Percentiles rank a stretch among this genome's conserved stretches.
These are phyloP conservation scores for Neofusicoccum sp. DNA, from an alignment of 2,329 filamentous ascomycete genomes.

Conservation along the genomic window DNA sequence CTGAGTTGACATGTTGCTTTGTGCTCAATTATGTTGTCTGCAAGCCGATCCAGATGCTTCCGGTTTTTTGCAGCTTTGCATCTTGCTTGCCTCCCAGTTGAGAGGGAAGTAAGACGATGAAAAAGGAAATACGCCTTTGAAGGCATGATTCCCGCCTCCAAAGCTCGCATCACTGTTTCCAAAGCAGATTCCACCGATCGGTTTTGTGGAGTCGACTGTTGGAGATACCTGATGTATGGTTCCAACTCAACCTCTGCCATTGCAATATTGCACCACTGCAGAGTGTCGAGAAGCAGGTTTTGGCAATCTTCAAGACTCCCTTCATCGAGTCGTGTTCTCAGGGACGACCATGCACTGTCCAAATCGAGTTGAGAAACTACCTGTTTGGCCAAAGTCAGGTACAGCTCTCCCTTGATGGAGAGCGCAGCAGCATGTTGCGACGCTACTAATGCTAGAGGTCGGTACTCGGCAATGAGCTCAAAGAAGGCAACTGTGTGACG, in stretches of 20 bases:
- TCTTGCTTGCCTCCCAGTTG: neutral
- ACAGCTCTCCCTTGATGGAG: conserved; percentile 17
- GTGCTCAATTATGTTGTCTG: neutral
- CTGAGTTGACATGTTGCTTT: neutral
- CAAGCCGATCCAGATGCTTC: neutral
- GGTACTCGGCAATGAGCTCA: conserved; percentile 17
- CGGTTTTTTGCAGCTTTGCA: neutral
- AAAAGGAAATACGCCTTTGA: neutral
- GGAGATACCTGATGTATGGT: neutral
- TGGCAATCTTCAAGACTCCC: neutral
- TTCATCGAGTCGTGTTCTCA: neutral
- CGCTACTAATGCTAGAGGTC: conserved; percentile 15
- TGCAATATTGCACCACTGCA: conserved; percentile 15
- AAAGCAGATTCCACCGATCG: neutral
- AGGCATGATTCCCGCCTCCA: neutral
- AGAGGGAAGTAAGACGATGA: neutral
- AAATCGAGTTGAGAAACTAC: conserved; percentile 6
- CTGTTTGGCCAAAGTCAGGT: conserved; percentile 13
- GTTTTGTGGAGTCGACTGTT: neutral
- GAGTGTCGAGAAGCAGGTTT: neutral
- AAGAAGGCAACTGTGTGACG: conserved; percentile 12
- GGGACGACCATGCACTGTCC: neutral
- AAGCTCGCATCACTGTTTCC: neutral
- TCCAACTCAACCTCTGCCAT: neutral
- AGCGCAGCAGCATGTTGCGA: conserved; percentile 11